phyloP scores from a whole-genome alignment of 2,329 filamentous ascomycete genomes.

The Mycosphaerella sp. region DNA sequence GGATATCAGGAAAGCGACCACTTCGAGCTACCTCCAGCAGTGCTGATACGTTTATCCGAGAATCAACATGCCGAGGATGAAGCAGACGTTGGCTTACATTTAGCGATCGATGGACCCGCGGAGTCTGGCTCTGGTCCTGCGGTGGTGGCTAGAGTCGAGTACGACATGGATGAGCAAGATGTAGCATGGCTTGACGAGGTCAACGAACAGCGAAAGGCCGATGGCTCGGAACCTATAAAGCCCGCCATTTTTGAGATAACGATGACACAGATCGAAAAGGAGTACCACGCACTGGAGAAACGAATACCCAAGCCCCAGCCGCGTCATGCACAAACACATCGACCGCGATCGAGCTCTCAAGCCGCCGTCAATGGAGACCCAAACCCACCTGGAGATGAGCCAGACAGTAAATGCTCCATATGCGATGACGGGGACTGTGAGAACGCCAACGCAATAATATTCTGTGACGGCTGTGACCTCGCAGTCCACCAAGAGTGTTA shows the following conservation, averaged over 20 bases:
- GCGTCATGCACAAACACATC: conserved; percentile 89
- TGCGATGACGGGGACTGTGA: conserved; percentile 99
- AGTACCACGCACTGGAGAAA: conserved; percentile 95
- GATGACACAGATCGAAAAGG: conserved; percentile 98
- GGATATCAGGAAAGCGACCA: conserved; percentile 94
- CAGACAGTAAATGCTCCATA: conserved; percentile 94
- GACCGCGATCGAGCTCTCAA: conserved; percentile 86
- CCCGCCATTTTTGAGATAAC: conserved; percentile 95
- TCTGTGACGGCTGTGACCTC: conserved; percentile 95
- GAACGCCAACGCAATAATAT: conserved; percentile 98
- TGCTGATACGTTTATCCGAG: conserved; percentile 59
- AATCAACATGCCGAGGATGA: conserved; percentile 59
- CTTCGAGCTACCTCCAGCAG: conserved; percentile 70
- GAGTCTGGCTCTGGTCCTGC: conserved; percentile 49
- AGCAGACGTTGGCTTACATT: conserved; percentile 46
- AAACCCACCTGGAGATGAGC: conserved; percentile 74
- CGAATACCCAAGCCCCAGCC: conserved; percentile 95
- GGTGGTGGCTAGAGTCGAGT: conserved; percentile 75
- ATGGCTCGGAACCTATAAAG: conserved; percentile 75
- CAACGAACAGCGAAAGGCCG: conserved; percentile 68
- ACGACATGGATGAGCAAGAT: conserved; percentile 99
- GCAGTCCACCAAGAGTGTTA: conserved; percentile 99
- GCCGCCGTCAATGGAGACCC: conserved; percentile 93
- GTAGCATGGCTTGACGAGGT: conserved; percentile 88
- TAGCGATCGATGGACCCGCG: conserved; percentile 50